Percentiles rank a stretch among this genome's conserved stretches.
Conservation (phyloP, 2,329 filamentous ascomycete species). For the Teratosphaeria destructans region DNA sequence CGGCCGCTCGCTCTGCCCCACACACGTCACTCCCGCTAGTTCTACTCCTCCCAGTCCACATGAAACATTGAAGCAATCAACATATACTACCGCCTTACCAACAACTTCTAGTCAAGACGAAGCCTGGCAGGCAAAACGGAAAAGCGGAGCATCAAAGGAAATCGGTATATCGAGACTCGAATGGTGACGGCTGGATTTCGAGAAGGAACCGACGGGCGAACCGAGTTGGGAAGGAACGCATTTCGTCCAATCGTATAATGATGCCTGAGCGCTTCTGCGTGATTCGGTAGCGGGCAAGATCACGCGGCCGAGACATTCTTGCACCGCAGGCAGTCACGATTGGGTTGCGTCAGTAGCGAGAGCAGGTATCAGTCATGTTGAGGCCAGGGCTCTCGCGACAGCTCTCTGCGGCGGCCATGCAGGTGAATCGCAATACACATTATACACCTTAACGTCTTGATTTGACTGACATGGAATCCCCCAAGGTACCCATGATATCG, state of each 20-base stretch:
- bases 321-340: neutral
- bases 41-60: neutral
- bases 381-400: conserved; percentile 22
- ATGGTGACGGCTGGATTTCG: neutral
- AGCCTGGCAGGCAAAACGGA: neutral
- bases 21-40: neutral
- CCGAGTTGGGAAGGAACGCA: neutral
- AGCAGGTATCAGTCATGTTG: neutral
- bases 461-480: neutral
- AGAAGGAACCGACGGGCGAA: neutral
- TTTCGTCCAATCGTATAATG: neutral
- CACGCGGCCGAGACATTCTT: neutral
- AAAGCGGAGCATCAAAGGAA: neutral
- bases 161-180: neutral
- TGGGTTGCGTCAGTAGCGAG: neutral
- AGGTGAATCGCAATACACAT: neutral
- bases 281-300: neutral
- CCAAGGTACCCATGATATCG: conserved; percentile 88
- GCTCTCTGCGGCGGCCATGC: conserved; percentile 17
- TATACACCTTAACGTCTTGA: neutral
- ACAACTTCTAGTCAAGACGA: neutral
- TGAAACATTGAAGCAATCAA: neutral
- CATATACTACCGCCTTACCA: neutral
- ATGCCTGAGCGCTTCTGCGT: neutral
- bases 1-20: neutral